Evolutionary conservation across 1,284 basidiomycete genomes (phyloP), one percentile per base, ranked within the genome.

Genomic region (Irpex sp.): DNA sequence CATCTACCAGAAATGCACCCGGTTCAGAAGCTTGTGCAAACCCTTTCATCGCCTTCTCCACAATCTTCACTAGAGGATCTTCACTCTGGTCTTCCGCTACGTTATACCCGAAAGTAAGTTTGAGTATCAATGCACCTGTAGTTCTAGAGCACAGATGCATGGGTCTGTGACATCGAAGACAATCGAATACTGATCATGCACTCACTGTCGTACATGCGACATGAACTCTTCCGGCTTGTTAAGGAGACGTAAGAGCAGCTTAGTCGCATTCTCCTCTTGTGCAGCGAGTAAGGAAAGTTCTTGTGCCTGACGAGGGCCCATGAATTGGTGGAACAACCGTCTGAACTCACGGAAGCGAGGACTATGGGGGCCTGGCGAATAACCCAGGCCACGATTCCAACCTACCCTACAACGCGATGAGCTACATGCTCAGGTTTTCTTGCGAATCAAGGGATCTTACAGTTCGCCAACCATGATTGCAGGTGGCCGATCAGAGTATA

Each of bases 381-480:
- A 80, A 6, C 79, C 79, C 3, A 81, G 67, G 0, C 78, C 79
- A 26, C 74, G 75, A 52, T 77, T 70, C 79, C 79, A 81, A 6
- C 79, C 79, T 7, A 79, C 76, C 0, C 78, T 79, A 64, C 15
- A 17, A 44, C n/a, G 34, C 31, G 17, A 21, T 52, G n/a, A 52
- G 48, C 17, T 26, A 31, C 37, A 21, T 26, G 9, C 31, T 52
- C 34, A 9, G 19, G 5, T 52, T n/a, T 15, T 38, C 17, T 36
- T 17, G 13, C 17, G 7, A 17, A 8, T 51, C 7, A 56, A 31
- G 7, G 13, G 31, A 9, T 73, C 78, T 61, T 38, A 81, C 80
- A 81, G 70, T 66, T 81, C 77, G 4, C 79, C 78, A 3, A 75
- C 76, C 78, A 81, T 79, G 4, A 77, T 67, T 15, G 78, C 73